A percentile compares a stretch with the other conserved stretches of the same genome.
phyloP scores from a whole-genome alignment of 1,139 yeast genomes.

The Candida tunisiensis region DNA sequence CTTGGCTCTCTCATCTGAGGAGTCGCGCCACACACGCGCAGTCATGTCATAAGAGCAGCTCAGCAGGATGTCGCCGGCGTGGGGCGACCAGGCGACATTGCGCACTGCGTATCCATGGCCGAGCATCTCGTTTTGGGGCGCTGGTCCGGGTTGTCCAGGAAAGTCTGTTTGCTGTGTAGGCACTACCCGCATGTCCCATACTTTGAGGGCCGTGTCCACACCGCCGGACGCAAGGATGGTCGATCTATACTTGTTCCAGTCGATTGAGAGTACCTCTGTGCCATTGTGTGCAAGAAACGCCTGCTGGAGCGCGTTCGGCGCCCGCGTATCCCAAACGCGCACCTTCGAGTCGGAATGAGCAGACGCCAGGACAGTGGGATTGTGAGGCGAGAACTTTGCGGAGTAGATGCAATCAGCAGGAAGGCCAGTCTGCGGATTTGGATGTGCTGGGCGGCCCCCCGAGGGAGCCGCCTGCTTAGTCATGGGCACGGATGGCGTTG shows the following conservation, averaged over 20 bases:
- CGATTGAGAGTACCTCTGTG: constrained; percentile 63
- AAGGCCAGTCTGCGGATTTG: constrained; percentile 7
- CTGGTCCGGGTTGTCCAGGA: no score
- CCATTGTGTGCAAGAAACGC: constrained; percentile 49
- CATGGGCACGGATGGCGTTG: no score
- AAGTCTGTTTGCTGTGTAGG: no score
- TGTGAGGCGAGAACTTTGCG: constrained; percentile 76
- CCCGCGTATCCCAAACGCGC: constrained; percentile 76
- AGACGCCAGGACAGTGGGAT: constrained; percentile 50
- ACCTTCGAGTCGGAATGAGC: constrained; percentile 70
- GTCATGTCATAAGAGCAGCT: constrained; percentile 90
- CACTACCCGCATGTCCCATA: constrained; percentile 81
- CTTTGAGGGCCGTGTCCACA: constrained; percentile 64
- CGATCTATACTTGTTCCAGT: constrained; percentile 81
- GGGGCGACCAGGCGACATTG: constrained; percentile 81
- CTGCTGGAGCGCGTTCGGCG: no score
- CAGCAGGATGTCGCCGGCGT: constrained; percentile 49
- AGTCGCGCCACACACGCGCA: constrained; percentile 71
- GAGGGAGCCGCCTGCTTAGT: constrained; percentile 5
- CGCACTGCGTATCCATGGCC: constrained; percentile 89
- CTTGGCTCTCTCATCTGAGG: constrained; percentile 14
- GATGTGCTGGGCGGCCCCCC: constrained; percentile 3
- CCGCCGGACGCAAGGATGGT: constrained; percentile 75
- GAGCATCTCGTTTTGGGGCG: constrained; percentile 60
- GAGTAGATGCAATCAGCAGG: constrained; percentile 57